A percentile compares a stretch with the other conserved stretches of the same genome.
Conservation (phyloP, 805 yeast genomes). For the Suhomyces emberorum region DNA sequence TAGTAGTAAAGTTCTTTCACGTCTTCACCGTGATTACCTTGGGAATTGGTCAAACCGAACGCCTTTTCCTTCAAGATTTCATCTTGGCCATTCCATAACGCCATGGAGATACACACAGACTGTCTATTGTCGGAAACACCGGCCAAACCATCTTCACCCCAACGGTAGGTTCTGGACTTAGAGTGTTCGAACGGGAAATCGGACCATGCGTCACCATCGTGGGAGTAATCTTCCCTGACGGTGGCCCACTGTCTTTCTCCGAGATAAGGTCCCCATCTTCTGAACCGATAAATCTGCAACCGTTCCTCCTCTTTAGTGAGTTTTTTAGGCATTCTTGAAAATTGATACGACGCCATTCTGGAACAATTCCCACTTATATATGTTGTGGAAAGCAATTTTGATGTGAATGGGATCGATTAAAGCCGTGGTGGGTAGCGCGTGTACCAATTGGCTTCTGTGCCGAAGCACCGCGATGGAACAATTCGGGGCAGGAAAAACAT, state of each 20-base stretch:
- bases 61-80: slow-evolving; percentile 78
- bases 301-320: slow-evolving; percentile 39
- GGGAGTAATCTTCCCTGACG: slow-evolving; percentile 84
- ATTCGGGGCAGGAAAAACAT: no score
- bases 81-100: slow-evolving; percentile 90
- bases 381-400: no score
- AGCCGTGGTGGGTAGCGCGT: neutral
- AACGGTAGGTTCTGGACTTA: slow-evolving; percentile 73
- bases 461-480: no score
- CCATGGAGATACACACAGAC: slow-evolving; percentile 70
- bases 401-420: no score
- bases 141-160: slow-evolving; percentile 96
- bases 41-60: slow-evolving; percentile 86
- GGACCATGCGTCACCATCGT: slow-evolving; percentile 87
- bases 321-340: slow-evolving; percentile 8
- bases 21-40: slow-evolving; percentile 96
- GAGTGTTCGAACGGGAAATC: slow-evolving; percentile 85
- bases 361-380: neutral
- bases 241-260: slow-evolving; percentile 76
- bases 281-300: slow-evolving; percentile 29
- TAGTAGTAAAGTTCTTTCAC: slow-evolving; percentile 84
- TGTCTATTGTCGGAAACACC: slow-evolving; percentile 87
- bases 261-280: slow-evolving; percentile 82
- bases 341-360: slow-evolving; percentile 5
- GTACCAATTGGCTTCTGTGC: no score